Base-by-base conservation (phyloP, 345 rosid species). In the Pelargonium nanum region DNA sequence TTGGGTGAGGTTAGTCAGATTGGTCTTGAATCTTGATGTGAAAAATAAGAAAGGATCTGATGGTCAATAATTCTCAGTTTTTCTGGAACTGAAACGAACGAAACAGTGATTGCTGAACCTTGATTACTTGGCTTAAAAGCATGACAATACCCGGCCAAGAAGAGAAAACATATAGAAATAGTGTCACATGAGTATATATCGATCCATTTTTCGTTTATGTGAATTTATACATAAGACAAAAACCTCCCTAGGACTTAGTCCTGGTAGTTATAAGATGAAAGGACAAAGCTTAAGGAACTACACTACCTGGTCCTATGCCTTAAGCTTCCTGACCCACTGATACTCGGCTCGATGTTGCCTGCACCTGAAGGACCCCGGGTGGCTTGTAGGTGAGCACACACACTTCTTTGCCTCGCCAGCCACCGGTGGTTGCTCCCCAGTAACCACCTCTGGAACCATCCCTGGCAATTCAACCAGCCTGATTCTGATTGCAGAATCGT, bases 321-420 rank as follows among this genome's bases (percentile, higher is more conserved):
- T 28, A 4, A 22, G 48, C n/a, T 70, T 40, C 19, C 59, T 55
- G 44, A 54, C 64, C 77, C 72, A 73, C 20, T 15, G 64, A 44
- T 67, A 73, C 4, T 56, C 71, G 16, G 22, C 60, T 26, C 53
- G 72, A 30, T 77, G 81, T 17, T 61, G 26, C 55, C 75, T 67
- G 64, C 81, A 70, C 75, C 68, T 55, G 73, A 77, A 77, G n/a
- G 81, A 77, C n/a, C 81, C 81, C 5, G 77, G 77, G 28, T 77
- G 81, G 4, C 17, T 58, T 5, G 78, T 70, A 20, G 68, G 74
- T 6, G 75, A 73, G 22, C 77, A 77, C 0, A 62, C 22, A 21
- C 77, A 73, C 51, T 16, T 5, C 70, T 67, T 73, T 16, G 10
- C 59, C 0, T 48, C 26, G 8, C 19, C 59, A 3, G 57, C 63